phyloP scores from a whole-genome alignment of 495 filamentous ascomycete species.

The Trichoderma reesei region DNA sequence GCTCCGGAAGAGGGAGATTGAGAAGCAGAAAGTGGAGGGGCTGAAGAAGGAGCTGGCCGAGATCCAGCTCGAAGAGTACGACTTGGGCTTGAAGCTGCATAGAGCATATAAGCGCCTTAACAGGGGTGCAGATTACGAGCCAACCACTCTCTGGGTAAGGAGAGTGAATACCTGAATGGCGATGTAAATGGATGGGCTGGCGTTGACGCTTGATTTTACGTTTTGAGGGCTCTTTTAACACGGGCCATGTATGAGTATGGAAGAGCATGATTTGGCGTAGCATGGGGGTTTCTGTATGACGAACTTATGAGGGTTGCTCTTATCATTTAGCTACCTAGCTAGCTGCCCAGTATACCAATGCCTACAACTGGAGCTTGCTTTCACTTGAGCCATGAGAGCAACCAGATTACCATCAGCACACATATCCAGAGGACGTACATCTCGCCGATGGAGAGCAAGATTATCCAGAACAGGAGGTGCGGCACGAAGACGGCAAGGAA shows the following conservation, averaged over 20 bases:
- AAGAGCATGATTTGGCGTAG: not conserved
- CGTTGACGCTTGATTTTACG: not conserved
- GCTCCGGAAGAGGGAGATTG: constrained; percentile 21
- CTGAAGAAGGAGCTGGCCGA: constrained; percentile 69
- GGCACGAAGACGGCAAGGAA: not conserved
- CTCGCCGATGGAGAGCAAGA: not conserved
- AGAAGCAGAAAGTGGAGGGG: constrained; percentile 61
- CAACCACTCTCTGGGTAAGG: constrained; percentile 73
- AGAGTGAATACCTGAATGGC: constrained; percentile 40
- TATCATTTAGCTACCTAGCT: not conserved
- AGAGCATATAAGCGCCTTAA: constrained; percentile 69
- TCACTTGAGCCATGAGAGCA: not conserved
- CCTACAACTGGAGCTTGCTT: not conserved
- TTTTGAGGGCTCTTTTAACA: not conserved
- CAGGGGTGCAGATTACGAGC: constrained; percentile 51
- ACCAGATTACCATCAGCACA: not conserved
- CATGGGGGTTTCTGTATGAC: not conserved
- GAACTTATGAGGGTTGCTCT: not conserved
- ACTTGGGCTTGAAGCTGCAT: constrained; percentile 73
- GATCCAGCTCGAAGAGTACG: constrained; percentile 71
- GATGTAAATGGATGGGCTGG: not conserved
- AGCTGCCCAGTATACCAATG: not conserved
- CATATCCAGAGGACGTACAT: not conserved
- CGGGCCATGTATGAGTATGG: not conserved
- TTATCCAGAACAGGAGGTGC: not conserved